Evolutionary conservation across 768 basidiomycete genomes (phyloP).

Genomic region (Pleurotus sapidus): DNA sequence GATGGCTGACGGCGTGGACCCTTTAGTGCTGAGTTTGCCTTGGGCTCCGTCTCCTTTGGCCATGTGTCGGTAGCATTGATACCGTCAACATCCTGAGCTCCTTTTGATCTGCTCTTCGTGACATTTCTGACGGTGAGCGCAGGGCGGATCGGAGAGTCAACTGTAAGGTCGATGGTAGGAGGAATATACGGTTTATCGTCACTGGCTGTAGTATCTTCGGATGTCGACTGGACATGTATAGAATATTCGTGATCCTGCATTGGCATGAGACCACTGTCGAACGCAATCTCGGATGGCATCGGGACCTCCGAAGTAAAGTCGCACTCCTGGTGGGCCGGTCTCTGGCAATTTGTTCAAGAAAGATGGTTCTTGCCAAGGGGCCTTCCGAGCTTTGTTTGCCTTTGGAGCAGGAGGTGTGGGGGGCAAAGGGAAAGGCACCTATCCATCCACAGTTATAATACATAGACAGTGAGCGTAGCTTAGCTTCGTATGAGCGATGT

Average conservation of each 20-base stretch:
- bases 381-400: slow-evolving; percentile 22
- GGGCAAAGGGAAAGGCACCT: too few species aligned
- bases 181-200: slow-evolving; percentile 11
- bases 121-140: background rate
- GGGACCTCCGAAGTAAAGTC: background rate
- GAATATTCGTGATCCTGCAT: slow-evolving; percentile 3
- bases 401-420: background rate
- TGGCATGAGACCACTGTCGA: background rate
- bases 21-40: too few species aligned
- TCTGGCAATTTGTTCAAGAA: slow-evolving; percentile 10
- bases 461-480: too few species aligned
- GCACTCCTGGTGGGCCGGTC: background rate
- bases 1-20: too few species aligned
- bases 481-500: too few species aligned
- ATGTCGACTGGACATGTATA: background rate
- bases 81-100: too few species aligned
- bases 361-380: slow-evolving; percentile 25
- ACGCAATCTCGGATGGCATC: background rate
- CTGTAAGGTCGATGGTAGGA: slow-evolving; percentile 45
- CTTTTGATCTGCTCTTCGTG: background rate
- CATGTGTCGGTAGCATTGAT: too few species aligned
- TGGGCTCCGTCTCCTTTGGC: too few species aligned
- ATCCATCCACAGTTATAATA: too few species aligned
- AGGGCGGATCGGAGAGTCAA: slow-evolving; percentile 18
- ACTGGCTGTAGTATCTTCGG: background rate